Evolutionary conservation across 2,329 filamentous ascomycete species (phyloP).

Genomic region (Incumbomyces delicatus): DNA sequence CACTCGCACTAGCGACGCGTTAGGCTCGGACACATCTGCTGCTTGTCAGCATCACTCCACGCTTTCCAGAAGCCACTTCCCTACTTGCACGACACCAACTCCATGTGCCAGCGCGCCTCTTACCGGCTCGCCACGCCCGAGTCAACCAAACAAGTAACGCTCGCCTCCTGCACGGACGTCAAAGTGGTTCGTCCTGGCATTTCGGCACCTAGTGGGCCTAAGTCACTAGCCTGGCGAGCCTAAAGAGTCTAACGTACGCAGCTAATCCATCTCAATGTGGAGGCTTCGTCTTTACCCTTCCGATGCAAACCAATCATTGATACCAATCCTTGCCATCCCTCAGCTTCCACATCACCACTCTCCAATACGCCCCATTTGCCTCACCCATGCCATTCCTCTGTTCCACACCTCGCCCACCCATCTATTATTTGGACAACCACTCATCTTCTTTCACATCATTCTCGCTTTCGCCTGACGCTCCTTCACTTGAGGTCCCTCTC

Average conservation of each 20-base stretch:
- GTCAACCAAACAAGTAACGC: conserved; percentile 8
- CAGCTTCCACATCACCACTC: conserved; percentile 22
- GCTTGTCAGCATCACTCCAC: conserved; percentile 1
- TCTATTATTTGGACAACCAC: conserved; percentile 18
- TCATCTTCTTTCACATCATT: conserved; percentile 14
- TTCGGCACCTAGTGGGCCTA: not conserved
- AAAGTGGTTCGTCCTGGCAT: conserved; percentile 1
- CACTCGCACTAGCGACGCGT: conserved; percentile 5
- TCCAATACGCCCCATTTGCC: conserved; percentile 12
- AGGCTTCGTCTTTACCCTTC: conserved; percentile 14
- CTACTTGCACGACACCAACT: conserved; percentile 6
- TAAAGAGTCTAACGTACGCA: conserved; percentile 3
- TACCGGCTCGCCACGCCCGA: conserved; percentile 16
- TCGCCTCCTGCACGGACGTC: conserved; percentile 4
- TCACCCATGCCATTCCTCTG: conserved; percentile 16
- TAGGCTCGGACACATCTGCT: not conserved
- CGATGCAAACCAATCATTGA: conserved; percentile 21
- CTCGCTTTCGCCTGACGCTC: conserved; percentile 8
- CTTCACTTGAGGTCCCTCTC: conserved; percentile 12
- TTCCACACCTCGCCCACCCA: conserved; percentile 17
- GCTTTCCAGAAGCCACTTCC: conserved; percentile 11
- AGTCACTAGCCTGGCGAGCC: conserved; percentile 1
- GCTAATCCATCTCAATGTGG: conserved; percentile 1
- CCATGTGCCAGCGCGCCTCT: conserved; percentile 12
- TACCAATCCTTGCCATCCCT: conserved; percentile 17